Percentiles rank a stretch among this genome's conserved stretches.
Conservation (phyloP, 768 basidiomycete genomes). For the Pleurotus eryngii region DNA sequence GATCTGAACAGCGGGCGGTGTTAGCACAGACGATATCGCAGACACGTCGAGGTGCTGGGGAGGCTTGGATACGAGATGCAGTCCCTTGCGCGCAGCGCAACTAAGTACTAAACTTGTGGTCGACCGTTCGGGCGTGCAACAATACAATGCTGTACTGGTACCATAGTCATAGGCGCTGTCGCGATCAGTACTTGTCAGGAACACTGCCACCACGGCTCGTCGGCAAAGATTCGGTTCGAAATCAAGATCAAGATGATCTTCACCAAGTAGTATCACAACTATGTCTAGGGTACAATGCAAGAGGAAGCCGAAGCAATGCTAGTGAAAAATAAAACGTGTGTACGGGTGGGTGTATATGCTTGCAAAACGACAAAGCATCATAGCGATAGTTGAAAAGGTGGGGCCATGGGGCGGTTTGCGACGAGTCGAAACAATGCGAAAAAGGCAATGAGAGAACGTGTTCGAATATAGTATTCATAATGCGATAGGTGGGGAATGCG, state of each 20-base stretch:
- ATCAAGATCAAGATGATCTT: background rate
- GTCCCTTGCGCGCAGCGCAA: too few species aligned
- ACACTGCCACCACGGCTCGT: background rate
- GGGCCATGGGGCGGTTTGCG: conserved; percentile 2
- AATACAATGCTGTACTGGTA: conserved; percentile 1
- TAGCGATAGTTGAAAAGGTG: conserved; percentile 5
- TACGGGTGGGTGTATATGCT: conserved; percentile 29
- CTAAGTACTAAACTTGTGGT: background rate
- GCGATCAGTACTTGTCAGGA: background rate
- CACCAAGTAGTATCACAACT: conserved; percentile 19
- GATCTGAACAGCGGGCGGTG: background rate
- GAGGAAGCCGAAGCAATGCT: conserved; percentile 19
- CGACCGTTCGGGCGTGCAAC: background rate
- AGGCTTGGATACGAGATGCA: background rate
- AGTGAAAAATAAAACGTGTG: conserved; percentile 21
- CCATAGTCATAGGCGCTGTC: background rate
- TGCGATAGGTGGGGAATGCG: conserved; percentile 19
- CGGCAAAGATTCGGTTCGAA: background rate
- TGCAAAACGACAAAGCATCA: conserved; percentile 21
- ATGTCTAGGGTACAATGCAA: conserved; percentile 48
- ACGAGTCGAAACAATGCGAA: conserved; percentile 14
- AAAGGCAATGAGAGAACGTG: conserved; percentile 23
- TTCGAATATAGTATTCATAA: conserved; percentile 29
- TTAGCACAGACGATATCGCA: background rate
- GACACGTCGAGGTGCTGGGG: background rate